Evolutionary conservation across 2,329 filamentous ascomycete species (phyloP), one percentile per base, ranked within the genome.

Genomic region (Pseudogymnoascus sp.): DNA sequence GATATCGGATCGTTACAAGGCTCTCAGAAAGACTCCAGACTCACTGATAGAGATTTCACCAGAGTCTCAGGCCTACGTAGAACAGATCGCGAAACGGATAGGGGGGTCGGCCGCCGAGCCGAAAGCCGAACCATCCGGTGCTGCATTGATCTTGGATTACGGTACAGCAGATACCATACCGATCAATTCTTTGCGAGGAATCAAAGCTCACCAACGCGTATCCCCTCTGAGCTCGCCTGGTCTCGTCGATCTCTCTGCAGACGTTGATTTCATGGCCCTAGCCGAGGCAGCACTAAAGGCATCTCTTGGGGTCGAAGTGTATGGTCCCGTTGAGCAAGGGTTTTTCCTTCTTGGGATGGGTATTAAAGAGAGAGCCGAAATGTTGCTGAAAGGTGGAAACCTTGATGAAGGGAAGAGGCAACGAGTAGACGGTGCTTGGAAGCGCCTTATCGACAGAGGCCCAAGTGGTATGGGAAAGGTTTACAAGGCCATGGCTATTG

Each of bases 131-230:
- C 86, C 92, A 1, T 87, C 86, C 0, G 94, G 94, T 58, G 94
- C 92, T 7, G 94, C 93, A 0, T 80, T 99, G n/a, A 90, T 99
- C 67, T 85, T 99, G 50, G 94, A 99, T 77, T 99, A 99, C 75
- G 94, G 94, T 16, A 89, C 93, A 4, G 75, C 85, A 2, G 80
- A 86, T 68, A 89, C 83, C 0, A 86, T 99, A 57, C 94, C 94
- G 2, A 79, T 89, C 63, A 96, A 96, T 79, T 95, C 92, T 0
- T 81, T 99, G 20, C 88, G 94, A 33, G 94, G 94, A 20, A 97
- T 99, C 73, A 84, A 86, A 36, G 78, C 81, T 12, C 94, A 99
- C 76, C 78, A 80, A 22, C 80, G 82, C 22, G 88, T 96, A 50
- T 92, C 86, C 20, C 91, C 94, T 3, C 91, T 99, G 69, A 80